Conservation (phyloP, 2,329 filamentous ascomycete species). For the Rugonectria rugulosa region DNA sequence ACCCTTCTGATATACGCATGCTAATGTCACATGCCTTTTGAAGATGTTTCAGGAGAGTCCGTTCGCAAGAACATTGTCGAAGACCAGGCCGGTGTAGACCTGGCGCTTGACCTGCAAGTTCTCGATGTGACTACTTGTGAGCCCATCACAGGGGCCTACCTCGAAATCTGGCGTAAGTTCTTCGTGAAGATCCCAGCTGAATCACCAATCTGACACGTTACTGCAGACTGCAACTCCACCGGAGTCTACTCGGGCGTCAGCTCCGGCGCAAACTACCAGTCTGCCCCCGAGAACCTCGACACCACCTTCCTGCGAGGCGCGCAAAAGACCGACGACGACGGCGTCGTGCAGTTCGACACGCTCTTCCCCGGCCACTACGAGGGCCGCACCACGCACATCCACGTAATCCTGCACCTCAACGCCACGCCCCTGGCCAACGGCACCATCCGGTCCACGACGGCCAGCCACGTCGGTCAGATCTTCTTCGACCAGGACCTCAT, state of each 20-base stretch:
- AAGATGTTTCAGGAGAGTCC: constrained; percentile 44
- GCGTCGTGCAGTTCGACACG: constrained; percentile 52
- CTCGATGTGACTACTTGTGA: constrained; percentile 54
- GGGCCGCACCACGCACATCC: constrained; percentile 57
- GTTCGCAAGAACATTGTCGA: constrained; percentile 50
- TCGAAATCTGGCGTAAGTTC: constrained; percentile 59
- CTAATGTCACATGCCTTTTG: background rate
- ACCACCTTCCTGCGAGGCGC: constrained; percentile 48
- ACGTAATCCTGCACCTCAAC: constrained; percentile 50
- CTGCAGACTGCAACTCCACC: constrained; percentile 55
- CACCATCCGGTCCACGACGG: constrained; percentile 46
- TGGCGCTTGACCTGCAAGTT: constrained; percentile 54
- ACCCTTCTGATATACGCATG: background rate
- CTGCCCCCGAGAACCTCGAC: constrained; percentile 42
- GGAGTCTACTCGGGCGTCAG: constrained; percentile 54
- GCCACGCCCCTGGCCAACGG: constrained; percentile 43
- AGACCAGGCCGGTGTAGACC: constrained; percentile 48
- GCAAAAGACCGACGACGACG: constrained; percentile 50
- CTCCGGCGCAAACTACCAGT: constrained; percentile 54
- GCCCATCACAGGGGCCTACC: constrained; percentile 49
- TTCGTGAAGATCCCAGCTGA: no score
- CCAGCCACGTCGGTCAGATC: constrained; percentile 69
- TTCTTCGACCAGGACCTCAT: constrained; percentile 70
- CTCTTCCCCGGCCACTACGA: constrained; percentile 56
- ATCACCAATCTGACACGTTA: no score